Evolutionary conservation across 768 basidiomycete genomes (phyloP), one percentile per base, ranked within the genome.

Genomic region (Termitomyces sp.): DNA sequence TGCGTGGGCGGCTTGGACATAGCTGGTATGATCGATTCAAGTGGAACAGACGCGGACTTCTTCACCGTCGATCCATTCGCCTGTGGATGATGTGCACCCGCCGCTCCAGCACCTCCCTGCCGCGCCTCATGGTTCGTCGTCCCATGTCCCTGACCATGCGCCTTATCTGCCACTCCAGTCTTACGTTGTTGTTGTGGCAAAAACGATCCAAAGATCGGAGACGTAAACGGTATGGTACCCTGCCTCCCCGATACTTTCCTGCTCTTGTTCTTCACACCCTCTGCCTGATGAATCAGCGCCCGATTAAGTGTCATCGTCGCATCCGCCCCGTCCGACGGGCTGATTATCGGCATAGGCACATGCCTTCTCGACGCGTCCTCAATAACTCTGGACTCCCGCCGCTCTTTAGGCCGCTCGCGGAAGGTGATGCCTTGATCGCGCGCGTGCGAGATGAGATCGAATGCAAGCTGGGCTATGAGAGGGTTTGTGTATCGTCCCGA

Each of bases 1-100:
- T 93, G 88, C 0, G 91, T 93, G 0, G 93, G 91, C 0, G 91
- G 93, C 67, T 91, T 91, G 18, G 89, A 79, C 10, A 75, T 84
- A 1, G 82, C 87, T 0, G 93, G 91, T 46, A 94, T 90, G 61
- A 95, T 94, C 12, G 87, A 88, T 66, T 93, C 90, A 10, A 92
- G 75, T 5, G 90, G 87, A 9, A 91, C 89, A 2, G 80, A 82
- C 10, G 72, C 68, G 0, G 72, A 64, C 61, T 78, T 78, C 48
- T 62, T 66, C 14, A 55, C 56, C 51, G 49, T 63, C n/a, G 57
- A 60, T 9, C 50, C 57, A 35, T 53, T 58, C 47, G n/a, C 30
- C 13, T 33, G 54, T 16, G n/a, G 30, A 32, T 59, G 59, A 50
- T 63, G 51, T 13, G 18, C 55, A 16, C 51, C 51, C 5, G 16